A percentile compares a stretch with the other conserved stretches of the same genome.
phyloP scores from a whole-genome alignment of 139 green algal genomes.

The Tetradesmus obliquus region DNA sequence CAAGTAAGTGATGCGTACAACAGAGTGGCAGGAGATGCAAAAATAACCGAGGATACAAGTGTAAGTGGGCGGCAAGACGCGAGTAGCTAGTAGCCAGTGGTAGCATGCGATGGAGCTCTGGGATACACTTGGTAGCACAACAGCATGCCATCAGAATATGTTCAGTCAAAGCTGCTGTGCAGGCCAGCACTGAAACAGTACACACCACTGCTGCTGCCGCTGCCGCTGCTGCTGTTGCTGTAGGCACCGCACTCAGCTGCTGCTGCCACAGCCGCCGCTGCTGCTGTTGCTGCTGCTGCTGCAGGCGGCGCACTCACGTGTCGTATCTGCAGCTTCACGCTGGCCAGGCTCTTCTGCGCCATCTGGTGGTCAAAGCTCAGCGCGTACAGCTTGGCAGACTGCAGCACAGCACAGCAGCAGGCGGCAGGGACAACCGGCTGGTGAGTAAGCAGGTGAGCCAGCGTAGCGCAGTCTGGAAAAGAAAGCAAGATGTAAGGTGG shows the following conservation, averaged over 20 bases:
- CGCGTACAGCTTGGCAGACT: conserved; percentile 83
- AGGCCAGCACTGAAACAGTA: too few species aligned
- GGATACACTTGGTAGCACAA: too few species aligned
- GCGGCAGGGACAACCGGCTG: background rate
- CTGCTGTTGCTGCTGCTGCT: background rate
- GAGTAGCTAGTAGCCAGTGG: too few species aligned
- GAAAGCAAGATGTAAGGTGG: too few species aligned
- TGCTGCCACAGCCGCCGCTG: background rate
- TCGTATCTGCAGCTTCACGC: conserved; percentile 27
- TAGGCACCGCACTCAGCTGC: too few species aligned
- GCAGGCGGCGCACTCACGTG: background rate
- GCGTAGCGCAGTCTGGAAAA: background rate
- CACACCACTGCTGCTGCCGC: too few species aligned
- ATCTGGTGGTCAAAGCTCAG: conserved; percentile 75
- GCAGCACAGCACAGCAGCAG: conserved; percentile 59
- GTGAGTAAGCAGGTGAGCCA: background rate
- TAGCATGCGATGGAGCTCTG: too few species aligned
- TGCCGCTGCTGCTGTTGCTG: too few species aligned
- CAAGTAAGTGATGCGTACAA: background rate
- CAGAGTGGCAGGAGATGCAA: background rate
- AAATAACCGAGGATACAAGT: background rate
- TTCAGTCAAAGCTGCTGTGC: too few species aligned
- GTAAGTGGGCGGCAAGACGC: background rate
- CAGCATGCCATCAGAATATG: too few species aligned
- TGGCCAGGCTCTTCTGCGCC: conserved; percentile 53